A percentile compares a stretch with the other conserved stretches of the same genome.
Conservation (phyloP, 2,329 filamentous ascomycete genomes). For the Aspergillus niger region DNA sequence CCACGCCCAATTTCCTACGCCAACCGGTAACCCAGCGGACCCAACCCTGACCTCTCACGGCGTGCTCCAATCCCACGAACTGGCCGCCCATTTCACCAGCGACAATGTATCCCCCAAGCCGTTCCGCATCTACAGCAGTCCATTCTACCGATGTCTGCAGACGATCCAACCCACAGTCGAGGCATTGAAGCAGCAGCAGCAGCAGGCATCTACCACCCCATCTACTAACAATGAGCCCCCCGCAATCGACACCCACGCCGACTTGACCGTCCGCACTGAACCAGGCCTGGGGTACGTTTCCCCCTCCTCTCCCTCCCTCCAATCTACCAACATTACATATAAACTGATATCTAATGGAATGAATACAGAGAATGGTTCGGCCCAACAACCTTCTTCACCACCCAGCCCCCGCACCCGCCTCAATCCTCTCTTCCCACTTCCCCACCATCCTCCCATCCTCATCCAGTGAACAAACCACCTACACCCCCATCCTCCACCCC, state of each 20-base stretch:
- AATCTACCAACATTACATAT: background rate
- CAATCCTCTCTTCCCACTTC: conserved; percentile 68
- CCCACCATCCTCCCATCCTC: conserved; percentile 49
- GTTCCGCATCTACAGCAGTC: conserved; percentile 71
- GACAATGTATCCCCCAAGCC: conserved; percentile 41
- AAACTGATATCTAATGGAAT: background rate
- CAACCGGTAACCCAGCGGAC: conserved; percentile 85
- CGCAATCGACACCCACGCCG: conserved; percentile 36
- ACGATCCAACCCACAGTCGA: conserved; percentile 69
- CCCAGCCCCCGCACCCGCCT: conserved; percentile 69
- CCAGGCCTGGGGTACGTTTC: conserved; percentile 53
- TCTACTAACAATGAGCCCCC: conserved; percentile 13
- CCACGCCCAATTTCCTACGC: conserved; percentile 69
- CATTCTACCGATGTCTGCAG: conserved; percentile 85
- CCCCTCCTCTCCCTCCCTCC: background rate
- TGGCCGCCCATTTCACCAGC: conserved; percentile 54
- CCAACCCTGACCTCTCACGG: conserved; percentile 86
- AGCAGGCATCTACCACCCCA: background rate
- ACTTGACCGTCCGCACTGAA: conserved; percentile 51
- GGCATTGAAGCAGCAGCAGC: conserved; percentile 35
- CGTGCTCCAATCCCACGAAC: conserved; percentile 76
- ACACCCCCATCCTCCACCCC: conserved; percentile 65
- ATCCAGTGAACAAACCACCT: conserved; percentile 48
- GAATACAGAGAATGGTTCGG: conserved; percentile 83
- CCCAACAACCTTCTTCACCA: conserved; percentile 76